Base-by-base conservation (phyloP, 2,329 filamentous ascomycete genomes). In the Pyrenochaeta sp. region DNA sequence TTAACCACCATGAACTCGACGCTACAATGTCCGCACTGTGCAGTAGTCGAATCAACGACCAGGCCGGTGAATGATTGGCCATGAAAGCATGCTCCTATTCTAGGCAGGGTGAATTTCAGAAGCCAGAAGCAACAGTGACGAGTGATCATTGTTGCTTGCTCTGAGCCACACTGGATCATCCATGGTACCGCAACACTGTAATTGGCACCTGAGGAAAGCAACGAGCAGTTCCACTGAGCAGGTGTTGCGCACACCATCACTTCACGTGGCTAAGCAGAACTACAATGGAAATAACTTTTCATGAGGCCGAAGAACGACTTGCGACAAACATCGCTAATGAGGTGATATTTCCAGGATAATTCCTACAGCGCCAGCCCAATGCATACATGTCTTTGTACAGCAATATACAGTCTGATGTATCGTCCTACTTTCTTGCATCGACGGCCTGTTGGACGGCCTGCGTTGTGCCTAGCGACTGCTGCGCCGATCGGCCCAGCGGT, bases 401-500 rank as follows among this genome's bases (percentile, higher is more conserved):
- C 56, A 61, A 59, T 66, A 45, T 66, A 67, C 63, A 68, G 39
- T 45, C 20, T 21, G 43, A 12, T 18, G 40, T 31, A 20, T n/a
- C 18, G 23, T 32, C 20, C 47, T 64, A 67, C 54, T 73, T 73
- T 41, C 61, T 61, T 20, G 65, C 69, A 21, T 66, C 67, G 14
- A 72, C 54, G 17, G 69, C 70, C 51, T 72, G 66, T 52, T 68
- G 64, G 20, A 74, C 65, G 45, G 63, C 65, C 41, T 68, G 60
- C 27, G 67, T 66, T 14, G 70, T 68, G 52, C 67, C 63, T 17
- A 64, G 54, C 31, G 60, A 47, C 32, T 59, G 63, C 44, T 67
- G 67, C 4, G 44, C 42, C 6, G 78, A 69, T n/a, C 80, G 75
- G 54, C 82, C 78, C 44, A 78, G 75, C 42, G 91, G 89, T 46